Conservation (phyloP, 1,284 basidiomycete species). For the Apiotrichum mycotoxinovorans region DNA sequence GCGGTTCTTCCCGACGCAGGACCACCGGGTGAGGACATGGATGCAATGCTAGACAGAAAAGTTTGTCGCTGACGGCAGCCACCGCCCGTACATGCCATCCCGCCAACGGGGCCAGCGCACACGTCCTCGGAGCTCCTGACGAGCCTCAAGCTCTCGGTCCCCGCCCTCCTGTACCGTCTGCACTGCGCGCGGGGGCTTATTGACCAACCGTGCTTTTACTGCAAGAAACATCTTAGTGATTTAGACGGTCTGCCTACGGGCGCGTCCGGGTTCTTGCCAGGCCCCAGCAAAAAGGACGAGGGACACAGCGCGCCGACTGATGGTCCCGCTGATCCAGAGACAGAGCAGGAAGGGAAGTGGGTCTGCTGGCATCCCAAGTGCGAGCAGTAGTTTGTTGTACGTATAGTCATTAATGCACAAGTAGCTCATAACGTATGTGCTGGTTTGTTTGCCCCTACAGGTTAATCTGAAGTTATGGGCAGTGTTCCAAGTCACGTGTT, state of each 20-base stretch:
- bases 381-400: slow-evolving; percentile 1
- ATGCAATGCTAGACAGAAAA: too few species aligned
- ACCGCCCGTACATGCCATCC: slow-evolving; percentile 20
- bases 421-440: too few species aligned
- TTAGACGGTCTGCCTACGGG: slow-evolving; percentile 14
- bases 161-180: slow-evolving; percentile 13
- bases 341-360: neutral
- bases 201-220: slow-evolving; percentile 11
- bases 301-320: neutral
- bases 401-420: neutral
- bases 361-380: slow-evolving; percentile 1
- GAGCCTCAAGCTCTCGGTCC: slow-evolving; percentile 8
- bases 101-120: slow-evolving; percentile 10
- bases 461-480: too few species aligned
- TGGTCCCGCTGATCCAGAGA: neutral
- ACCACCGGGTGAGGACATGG: slow-evolving; percentile 4
- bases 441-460: too few species aligned
- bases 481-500: too few species aligned
- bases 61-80: slow-evolving; percentile 6
- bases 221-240: slow-evolving; percentile 9
- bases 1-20: slow-evolving; percentile 7
- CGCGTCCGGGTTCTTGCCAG: neutral
- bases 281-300: neutral
- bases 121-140: slow-evolving; percentile 10
- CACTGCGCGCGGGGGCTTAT: slow-evolving; percentile 2